Conservation (phyloP, 768 basidiomycete species). For the Panellus pusillus region DNA sequence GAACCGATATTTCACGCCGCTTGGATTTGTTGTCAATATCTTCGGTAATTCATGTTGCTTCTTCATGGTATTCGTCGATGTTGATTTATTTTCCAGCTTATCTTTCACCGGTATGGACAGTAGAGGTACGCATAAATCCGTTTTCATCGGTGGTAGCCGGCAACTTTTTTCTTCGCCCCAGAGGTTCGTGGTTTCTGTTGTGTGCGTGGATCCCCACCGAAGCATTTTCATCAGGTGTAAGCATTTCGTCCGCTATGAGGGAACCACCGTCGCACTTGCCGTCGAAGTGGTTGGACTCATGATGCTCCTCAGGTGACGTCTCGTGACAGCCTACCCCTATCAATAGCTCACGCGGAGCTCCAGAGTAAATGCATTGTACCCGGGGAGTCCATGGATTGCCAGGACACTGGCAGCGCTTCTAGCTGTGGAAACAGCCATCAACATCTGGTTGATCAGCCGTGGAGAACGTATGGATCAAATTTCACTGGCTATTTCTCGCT, state of each 20-base stretch:
- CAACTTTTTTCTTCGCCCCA: background rate
- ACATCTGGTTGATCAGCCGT: constrained; percentile 33
- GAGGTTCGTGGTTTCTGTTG: constrained; percentile 10
- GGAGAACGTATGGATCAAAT: constrained; percentile 29
- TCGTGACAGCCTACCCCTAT: background rate
- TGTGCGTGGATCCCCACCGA: background rate
- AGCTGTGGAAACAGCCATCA: constrained; percentile 28
- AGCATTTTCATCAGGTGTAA: constrained; percentile 23
- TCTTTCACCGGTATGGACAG: constrained; percentile 23
- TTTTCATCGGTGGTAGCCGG: background rate
- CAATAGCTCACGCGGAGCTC: background rate
- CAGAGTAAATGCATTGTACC: constrained; percentile 35
- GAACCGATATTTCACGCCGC: constrained; percentile 48
- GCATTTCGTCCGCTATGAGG: constrained; percentile 34
- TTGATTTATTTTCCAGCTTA: constrained; percentile 10
- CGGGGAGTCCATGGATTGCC: constrained; percentile 20
- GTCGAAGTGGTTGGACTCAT: constrained; percentile 40
- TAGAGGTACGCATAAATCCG: constrained; percentile 14
- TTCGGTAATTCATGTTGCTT: constrained; percentile 12
- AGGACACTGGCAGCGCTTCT: constrained; percentile 25
- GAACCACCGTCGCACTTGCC: constrained; percentile 41
- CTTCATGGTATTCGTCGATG: background rate
- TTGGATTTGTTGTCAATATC: constrained; percentile 44
- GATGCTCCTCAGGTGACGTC: constrained; percentile 39
- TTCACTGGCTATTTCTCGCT: background rate